A percentile compares a stretch with the other conserved stretches of the same genome.
phyloP scores from a whole-genome alignment of 2,329 filamentous ascomycete species.

The Neurospora sp. region DNA sequence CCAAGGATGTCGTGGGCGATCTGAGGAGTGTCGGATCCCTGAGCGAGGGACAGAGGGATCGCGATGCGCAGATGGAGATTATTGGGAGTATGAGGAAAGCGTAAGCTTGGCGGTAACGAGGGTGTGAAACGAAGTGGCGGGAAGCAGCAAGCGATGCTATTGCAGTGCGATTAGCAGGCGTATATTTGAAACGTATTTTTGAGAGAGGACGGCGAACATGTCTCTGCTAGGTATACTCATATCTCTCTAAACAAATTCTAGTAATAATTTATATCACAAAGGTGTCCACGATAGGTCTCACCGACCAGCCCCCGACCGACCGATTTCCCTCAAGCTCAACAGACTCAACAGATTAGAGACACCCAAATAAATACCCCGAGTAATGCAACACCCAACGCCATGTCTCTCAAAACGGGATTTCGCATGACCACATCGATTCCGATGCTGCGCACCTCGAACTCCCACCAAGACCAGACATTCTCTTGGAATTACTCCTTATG shows the following conservation, averaged over 20 bases:
- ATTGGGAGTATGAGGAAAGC: slow-evolving; percentile 52
- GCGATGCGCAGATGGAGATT: slow-evolving; percentile 80
- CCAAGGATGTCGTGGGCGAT: slow-evolving; percentile 95
- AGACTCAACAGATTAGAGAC: neutral
- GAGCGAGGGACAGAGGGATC: slow-evolving; percentile 75
- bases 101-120: neutral
- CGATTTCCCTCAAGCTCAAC: neutral
- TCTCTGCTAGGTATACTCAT: neutral
- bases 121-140: too few species aligned
- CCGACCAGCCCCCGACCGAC: neutral
- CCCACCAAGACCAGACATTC: neutral
- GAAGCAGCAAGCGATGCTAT: neutral
- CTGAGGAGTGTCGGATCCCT: slow-evolving; percentile 76
- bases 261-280: neutral
- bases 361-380: neutral
- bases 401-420: neutral
- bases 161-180: neutral
- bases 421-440: neutral
- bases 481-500: neutral
- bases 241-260: neutral
- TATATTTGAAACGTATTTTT: neutral
- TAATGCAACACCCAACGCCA: neutral
- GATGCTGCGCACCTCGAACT: neutral
- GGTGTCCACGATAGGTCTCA: neutral
- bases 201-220: neutral